Evolutionary conservation across 305 asterid genomes (phyloP), one percentile per base, ranked within the genome.

Genomic region (Solanum hybrid): DNA sequence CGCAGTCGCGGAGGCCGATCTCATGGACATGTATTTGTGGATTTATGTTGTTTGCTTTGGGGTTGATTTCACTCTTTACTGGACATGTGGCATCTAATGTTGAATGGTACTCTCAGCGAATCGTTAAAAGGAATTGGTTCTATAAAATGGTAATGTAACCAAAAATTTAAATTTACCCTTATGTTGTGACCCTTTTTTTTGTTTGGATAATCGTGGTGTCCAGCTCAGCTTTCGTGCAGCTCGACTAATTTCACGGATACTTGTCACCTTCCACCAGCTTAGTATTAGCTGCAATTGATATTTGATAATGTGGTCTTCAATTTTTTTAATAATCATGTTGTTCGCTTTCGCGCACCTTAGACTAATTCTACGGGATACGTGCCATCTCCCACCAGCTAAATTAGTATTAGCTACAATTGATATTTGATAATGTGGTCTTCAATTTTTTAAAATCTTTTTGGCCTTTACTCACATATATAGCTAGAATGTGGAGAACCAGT

Each of bases 1-100:
- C 90, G 77, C 32, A 95, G 92, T 39, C 90, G 45, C 88, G 93
- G 93, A 91, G 93, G 87, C 81, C 92, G 94, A 93, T 95, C 94
- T 95, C 99, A 79, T 95, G 98, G 98, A 94, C 99, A 90, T 93
- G 90, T 89, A 92, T 97, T 38, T 98, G 99, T 82, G 99, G 99
- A 85, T 89, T 93, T 65, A 87, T 97, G 95, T 96, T 98, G 73
- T 98, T 98, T 86, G 94, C 92, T 15, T 94, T 98, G 11, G 99
- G 98, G 7, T 95, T 98, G 90, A 95, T 98, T 90, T 97, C 99
- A 7, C 96, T 98, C 73, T 95, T 98, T 91, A 96, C 99, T 45
- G 99, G 99, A 39, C 99, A 98, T 92, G 95, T 98, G 90, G 99
- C 96, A 36, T 95, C 99, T 90, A 95, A 97, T 96, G 96, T 96